These are phyloP conservation scores for Postia placenta DNA, from an alignment of 768 basidiomycete species.

Conservation along the genomic window DNA sequence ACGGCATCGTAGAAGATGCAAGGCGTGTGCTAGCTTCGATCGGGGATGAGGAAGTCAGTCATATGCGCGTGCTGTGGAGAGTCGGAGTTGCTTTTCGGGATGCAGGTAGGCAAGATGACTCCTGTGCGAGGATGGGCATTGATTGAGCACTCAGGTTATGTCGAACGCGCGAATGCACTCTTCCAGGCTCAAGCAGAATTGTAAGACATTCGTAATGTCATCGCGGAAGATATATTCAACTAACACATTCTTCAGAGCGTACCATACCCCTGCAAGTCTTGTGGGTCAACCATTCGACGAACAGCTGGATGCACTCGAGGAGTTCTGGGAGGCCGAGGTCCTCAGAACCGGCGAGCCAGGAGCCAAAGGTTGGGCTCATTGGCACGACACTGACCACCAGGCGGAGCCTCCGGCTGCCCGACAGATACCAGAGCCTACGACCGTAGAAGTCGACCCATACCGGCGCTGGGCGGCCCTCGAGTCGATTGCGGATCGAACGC, in stretches of 20 bases:
- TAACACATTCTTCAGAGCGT: conserved; percentile 38
- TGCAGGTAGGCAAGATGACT: conserved; percentile 45
- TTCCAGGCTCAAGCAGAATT: conserved; percentile 83
- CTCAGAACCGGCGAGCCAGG: conserved; percentile 68
- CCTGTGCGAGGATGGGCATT: neutral
- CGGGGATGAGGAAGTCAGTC: conserved; percentile 28
- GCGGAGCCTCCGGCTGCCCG: neutral
- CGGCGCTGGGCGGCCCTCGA: conserved; percentile 61
- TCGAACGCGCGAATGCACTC: conserved; percentile 68
- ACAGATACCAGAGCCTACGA: conserved; percentile 16
- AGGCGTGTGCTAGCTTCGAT: conserved; percentile 40
- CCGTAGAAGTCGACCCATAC: conserved; percentile 50
- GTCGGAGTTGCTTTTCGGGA: conserved; percentile 52
- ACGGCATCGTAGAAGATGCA: conserved; percentile 48
- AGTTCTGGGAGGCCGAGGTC: conserved; percentile 80
- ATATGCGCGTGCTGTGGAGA: conserved; percentile 64
- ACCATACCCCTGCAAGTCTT: conserved; percentile 47
- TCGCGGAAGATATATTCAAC: neutral
- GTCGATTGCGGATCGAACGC: conserved; percentile 36
- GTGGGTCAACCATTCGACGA: conserved; percentile 35
- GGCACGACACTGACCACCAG: conserved; percentile 37
- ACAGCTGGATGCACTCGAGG: conserved; percentile 58
- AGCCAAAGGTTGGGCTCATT: conserved; percentile 64
- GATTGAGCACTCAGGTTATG: conserved; percentile 56
- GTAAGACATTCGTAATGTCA: conserved; percentile 44